Evolutionary conservation across 139 green algal genomes (phyloP), one percentile per base, ranked within the genome.

Genomic region (Pseudopediastrum boryanum): DNA sequence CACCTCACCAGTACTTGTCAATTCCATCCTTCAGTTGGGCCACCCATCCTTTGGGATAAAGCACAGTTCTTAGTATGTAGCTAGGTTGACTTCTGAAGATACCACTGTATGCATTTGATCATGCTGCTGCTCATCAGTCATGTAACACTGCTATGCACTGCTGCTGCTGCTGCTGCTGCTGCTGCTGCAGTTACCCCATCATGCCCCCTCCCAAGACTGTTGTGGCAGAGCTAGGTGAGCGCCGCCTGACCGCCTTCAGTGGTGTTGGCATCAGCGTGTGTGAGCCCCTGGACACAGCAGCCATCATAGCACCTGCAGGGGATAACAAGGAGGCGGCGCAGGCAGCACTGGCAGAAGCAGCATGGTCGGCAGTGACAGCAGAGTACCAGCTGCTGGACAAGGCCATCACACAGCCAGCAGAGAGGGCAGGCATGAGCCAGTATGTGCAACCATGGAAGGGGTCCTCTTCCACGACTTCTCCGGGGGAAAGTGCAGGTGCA

Each of bases 161-260:
- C n/a, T n/a, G n/a, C n/a, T n/a, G n/a, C n/a, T n/a, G n/a, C n/a
- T n/a, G n/a, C n/a, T n/a, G n/a, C n/a, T n/a, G n/a, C n/a, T n/a
- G n/a, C n/a, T n/a, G n/a, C n/a, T n/a, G n/a, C n/a, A 59, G 36
- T 41, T 78, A 78, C 56, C 71, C 71, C n/a, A 88, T 99, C 68
- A 99, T 99, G 96, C 96, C 96, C 0, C 96, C 96, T 8, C 95
- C 95, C 10, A 83, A 84, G n/a, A 79, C 70, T 4, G 64, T 94
- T n/a, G 90, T 97, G 43, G 95, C 94, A 75, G 67, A 36, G 38
- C 84, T 98, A 27, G 94, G 94, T 19, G 94, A 98, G 87, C 73
- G 89, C 21, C 86, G 95, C 13, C 35, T 96, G 3, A 95, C 93
- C 9, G 87, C 90, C 66, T 94, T 85, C 62, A 85, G 82, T 6